Conservation (phyloP, 306 rosid genomes). For the Cucumis melo region DNA sequence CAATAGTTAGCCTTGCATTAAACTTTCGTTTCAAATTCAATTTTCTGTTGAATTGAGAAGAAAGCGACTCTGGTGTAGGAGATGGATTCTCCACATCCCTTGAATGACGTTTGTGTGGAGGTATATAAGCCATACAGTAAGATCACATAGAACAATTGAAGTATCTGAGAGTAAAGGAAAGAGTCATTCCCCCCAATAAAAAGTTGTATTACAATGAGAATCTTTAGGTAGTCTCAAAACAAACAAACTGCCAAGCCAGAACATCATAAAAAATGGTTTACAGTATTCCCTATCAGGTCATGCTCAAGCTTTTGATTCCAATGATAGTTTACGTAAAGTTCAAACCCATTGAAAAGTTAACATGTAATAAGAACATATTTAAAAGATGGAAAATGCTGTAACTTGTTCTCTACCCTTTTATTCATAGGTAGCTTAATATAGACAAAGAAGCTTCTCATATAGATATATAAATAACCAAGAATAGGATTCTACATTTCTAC, state of each 20-base stretch:
- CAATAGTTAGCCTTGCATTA: too few relatives aligned
- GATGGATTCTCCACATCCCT: slow-evolving; percentile 2
- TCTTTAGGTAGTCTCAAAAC: neutral
- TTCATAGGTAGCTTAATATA: neutral
- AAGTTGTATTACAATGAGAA: neutral
- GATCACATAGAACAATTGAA: neutral
- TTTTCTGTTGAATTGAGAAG: slow-evolving; percentile 17
- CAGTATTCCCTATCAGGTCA: neutral
- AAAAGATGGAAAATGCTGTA: neutral
- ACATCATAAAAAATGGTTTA: neutral
- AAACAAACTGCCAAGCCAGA: neutral
- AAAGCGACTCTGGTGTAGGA: slow-evolving; percentile 23
- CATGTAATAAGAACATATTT: neutral
- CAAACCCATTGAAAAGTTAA: neutral
- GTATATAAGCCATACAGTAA: slow-evolving; percentile 32
- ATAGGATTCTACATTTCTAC: neutral
- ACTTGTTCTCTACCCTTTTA: neutral
- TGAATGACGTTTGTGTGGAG: slow-evolving; percentile 42
- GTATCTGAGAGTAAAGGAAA: neutral
- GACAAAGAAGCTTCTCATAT: neutral
- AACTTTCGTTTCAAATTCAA: neutral
- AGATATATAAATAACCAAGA: neutral
- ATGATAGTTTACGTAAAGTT: neutral
- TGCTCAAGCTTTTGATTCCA: neutral
- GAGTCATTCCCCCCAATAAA: neutral